Evolutionary conservation across 2,329 filamentous ascomycete genomes (phyloP).

Genomic region (Calonectria pseudoturangicola): DNA sequence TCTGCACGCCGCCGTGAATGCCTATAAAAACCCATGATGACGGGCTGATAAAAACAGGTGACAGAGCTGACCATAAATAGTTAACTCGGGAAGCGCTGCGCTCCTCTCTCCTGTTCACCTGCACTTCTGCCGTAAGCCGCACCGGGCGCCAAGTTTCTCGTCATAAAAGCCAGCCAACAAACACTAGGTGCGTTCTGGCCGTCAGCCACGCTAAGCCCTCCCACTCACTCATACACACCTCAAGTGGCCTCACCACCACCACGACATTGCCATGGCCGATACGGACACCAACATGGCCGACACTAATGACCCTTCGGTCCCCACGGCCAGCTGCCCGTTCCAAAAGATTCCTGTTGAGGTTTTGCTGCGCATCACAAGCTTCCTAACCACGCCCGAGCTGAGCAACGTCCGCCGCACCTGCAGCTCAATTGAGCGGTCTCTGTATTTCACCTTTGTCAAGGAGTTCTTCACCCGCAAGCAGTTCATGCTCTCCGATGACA

Average conservation of each 20-base stretch:
- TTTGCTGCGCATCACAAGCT: slow-evolving; percentile 71
- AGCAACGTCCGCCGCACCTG: slow-evolving; percentile 73
- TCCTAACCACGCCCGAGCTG: slow-evolving; percentile 74
- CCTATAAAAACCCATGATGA: neutral
- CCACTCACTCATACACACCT: neutral
- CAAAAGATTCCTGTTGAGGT: slow-evolving; percentile 74
- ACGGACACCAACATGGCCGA: slow-evolving; percentile 40
- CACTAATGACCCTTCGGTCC: slow-evolving; percentile 42
- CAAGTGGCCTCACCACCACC: neutral
- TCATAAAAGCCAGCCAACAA: neutral
- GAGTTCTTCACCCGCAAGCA: slow-evolving; percentile 81
- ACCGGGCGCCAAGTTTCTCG: neutral
- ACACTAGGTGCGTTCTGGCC: neutral
- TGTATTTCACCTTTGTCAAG: slow-evolving; percentile 73
- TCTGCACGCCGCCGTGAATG: slow-evolving; percentile 22
- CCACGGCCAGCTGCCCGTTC: slow-evolving; percentile 48
- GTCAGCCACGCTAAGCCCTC: neutral
- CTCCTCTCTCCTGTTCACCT: neutral
- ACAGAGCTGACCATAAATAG: slow-evolving; percentile 25
- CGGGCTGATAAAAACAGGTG: slow-evolving; percentile 6
- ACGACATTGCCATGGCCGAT: neutral
- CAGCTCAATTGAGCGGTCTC: slow-evolving; percentile 70
- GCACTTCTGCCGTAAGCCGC: neutral
- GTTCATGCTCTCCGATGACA: slow-evolving; percentile 77
- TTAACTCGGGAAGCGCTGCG: neutral